Percentiles rank a stretch among this genome's conserved stretches.
These are phyloP conservation scores for Immersiporthe knoxdaviesiana DNA, from an alignment of 2,329 filamentous ascomycete species.

Conservation along the genomic window DNA sequence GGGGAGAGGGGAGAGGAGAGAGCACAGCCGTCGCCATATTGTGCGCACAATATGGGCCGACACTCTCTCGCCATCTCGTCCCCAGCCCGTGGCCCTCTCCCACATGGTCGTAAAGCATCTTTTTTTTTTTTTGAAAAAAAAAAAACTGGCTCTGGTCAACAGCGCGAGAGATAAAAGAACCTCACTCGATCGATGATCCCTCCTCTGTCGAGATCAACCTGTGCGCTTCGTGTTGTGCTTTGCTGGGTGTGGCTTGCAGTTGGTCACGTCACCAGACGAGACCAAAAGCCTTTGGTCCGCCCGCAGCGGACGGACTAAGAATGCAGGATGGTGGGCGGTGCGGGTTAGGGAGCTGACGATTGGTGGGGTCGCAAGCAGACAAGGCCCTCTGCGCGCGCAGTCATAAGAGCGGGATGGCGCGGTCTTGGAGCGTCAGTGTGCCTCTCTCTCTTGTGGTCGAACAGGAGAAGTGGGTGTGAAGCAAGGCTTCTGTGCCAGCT, in stretches of 20 bases:
- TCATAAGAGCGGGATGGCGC: conserved; percentile 27
- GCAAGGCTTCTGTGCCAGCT: conserved; percentile 27
- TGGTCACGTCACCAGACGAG: conserved; percentile 14
- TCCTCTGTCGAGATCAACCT: background rate
- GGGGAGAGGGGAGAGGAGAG: background rate
- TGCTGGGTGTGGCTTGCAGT: conserved; percentile 13
- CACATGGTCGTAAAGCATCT: no score
- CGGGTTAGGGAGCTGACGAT: conserved; percentile 8
- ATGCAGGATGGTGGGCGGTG: background rate
- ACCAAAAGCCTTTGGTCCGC: conserved; percentile 10
- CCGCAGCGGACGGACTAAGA: conserved; percentile 15
- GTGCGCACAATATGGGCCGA: background rate
- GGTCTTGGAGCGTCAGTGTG: conserved; percentile 4
- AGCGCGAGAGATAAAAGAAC: background rate
- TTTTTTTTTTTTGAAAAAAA: no score
- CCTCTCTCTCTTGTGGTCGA: background rate
- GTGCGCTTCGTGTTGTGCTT: background rate
- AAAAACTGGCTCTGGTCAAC: background rate
- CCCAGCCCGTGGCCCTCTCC: no score
- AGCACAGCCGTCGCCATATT: background rate
- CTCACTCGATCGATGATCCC: background rate
- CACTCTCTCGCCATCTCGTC: background rate
- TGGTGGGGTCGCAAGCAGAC: conserved; percentile 13
- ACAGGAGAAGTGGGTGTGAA: conserved; percentile 25
- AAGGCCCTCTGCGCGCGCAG: conserved; percentile 7